Base-by-base conservation (phyloP, 2,329 filamentous ascomycete species). In the Cladosporium halotolerans region DNA sequence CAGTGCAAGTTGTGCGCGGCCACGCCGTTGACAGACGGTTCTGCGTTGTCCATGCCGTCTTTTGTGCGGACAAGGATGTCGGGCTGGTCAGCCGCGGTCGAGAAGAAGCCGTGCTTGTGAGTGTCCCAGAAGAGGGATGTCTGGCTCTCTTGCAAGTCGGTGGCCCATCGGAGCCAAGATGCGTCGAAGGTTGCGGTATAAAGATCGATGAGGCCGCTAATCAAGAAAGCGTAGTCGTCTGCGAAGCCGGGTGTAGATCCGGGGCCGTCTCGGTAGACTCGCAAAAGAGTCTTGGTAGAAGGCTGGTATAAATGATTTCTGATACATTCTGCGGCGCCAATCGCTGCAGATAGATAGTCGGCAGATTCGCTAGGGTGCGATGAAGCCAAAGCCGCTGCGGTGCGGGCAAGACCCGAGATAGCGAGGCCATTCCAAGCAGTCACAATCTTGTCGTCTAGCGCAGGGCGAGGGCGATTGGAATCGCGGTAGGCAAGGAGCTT, bases 181-280 rank as follows among this genome's bases (percentile, higher is more conserved):
- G 86, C 83, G 53, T 96, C 84, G 57, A 86, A 85, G 0, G 89
- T 96, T 0, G 85, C 81, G 67, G 92, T 85, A 66, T 95, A 95
- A 28, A 97, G 79, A 60, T 91, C 85, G 53, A 97, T 74, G 1
- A 96, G 76, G 0, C 90, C 92, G 46, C 85, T 82, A 46, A 90
- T 87, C 39, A 97, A 69, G 68, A 92, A 96, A 2, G 92, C 89
- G 66, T 97, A 97, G 72, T 99, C 93, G 62, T 97, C 93, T 1
- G 92, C 89, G 69, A 97, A 95, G 0, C 82, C 91, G 38, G 78
- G 76, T 0, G 82, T 84, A 14, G 82, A 76, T 28, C 85, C 83
- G 8, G 82, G 76, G 2, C 81, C 80, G 56, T 84, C 81, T 31
- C 83, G 82, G 70, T 86, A 95, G 40, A 92, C 82, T 46, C 91